A percentile compares a stretch with the other conserved stretches of the same genome.
These are phyloP conservation scores for Voacanga thouarsii DNA, from an alignment of 257 asterid species.

Conservation along the genomic window DNA sequence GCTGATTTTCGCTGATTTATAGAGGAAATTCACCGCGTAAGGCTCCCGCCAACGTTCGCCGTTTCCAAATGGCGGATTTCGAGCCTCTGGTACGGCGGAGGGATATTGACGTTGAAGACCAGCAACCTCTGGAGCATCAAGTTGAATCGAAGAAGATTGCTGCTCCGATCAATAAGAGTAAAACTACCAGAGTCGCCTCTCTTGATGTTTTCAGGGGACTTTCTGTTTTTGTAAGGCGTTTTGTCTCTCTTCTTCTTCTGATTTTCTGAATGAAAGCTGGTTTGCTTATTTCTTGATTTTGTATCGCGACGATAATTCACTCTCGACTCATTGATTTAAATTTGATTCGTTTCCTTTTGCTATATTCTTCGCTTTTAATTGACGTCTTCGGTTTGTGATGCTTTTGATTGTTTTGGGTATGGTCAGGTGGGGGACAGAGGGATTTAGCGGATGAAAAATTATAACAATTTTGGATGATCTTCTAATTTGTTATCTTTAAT, in stretches of 20 bases:
- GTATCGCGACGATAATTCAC: background rate
- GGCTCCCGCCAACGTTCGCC: background rate
- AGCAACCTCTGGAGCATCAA: background rate
- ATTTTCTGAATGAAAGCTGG: background rate
- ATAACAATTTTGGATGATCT: background rate
- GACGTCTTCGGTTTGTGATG: background rate
- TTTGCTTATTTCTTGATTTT: background rate
- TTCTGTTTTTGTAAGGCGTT: slow-evolving; percentile 51
- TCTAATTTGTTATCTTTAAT: background rate
- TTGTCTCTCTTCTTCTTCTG: background rate
- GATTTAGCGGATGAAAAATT: background rate
- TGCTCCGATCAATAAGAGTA: slow-evolving; percentile 18
- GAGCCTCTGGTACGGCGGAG: slow-evolving; percentile 24
- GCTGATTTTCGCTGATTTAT: slow-evolving; percentile 1
- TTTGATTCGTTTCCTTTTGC: background rate
- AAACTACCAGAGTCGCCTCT: slow-evolving; percentile 54
- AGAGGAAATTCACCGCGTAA: background rate
- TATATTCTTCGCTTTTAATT: background rate
- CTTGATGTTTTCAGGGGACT: slow-evolving; percentile 79
- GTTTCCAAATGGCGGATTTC: slow-evolving; percentile 17
- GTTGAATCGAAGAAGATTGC: slow-evolving; percentile 15
- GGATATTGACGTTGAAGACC: slow-evolving; percentile 15
- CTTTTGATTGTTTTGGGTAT: background rate
- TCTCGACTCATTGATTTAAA: background rate
- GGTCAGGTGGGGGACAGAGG: background rate